A percentile compares a stretch with the other conserved stretches of the same genome.
phyloP scores from a whole-genome alignment of 352 stramenopile species.

The Phytophthora pseudosyringae region DNA sequence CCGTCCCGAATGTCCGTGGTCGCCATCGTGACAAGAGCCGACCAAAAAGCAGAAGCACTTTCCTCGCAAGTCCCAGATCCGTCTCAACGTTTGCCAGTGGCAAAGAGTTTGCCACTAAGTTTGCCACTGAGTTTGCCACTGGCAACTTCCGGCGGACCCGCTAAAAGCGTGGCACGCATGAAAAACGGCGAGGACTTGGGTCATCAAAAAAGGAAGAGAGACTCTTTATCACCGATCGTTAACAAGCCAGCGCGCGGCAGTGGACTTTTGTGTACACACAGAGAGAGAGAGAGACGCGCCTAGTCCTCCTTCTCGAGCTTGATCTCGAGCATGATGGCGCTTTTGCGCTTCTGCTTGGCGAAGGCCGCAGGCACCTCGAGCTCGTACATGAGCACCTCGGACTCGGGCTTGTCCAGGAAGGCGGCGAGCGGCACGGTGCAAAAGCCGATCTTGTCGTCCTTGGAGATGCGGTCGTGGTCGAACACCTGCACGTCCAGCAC shows the following conservation, averaged over 20 bases:
- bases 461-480: slow-evolving; percentile 77
- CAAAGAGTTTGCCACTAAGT: too few relatives aligned
- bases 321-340: slow-evolving; percentile 76
- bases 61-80: background rate
- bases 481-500: slow-evolving; percentile 74
- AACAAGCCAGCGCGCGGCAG: slow-evolving; percentile 1
- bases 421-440: slow-evolving; percentile 56
- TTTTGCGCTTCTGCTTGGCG: slow-evolving; percentile 73
- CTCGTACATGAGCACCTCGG: slow-evolving; percentile 72
- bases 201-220: slow-evolving; percentile 23
- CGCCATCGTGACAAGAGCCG: slow-evolving; percentile 35
- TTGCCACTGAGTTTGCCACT: too few relatives aligned
- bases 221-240: slow-evolving; percentile 14
- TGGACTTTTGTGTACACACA: background rate
- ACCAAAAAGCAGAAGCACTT: slow-evolving; percentile 18
- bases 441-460: slow-evolving; percentile 82
- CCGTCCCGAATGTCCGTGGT: slow-evolving; percentile 27
- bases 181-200: background rate
- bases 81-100: too few relatives aligned
- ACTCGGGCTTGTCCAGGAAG: slow-evolving; percentile 49
- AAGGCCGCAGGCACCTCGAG: slow-evolving; percentile 58
- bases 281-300: background rate
- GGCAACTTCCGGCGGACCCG: too few relatives aligned
- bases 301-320: slow-evolving; percentile 68
- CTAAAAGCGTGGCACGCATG: background rate